These are phyloP conservation scores for Aspergillus pseudoviridinutans DNA, from an alignment of 2,329 filamentous ascomycete genomes.

Conservation along the genomic window DNA sequence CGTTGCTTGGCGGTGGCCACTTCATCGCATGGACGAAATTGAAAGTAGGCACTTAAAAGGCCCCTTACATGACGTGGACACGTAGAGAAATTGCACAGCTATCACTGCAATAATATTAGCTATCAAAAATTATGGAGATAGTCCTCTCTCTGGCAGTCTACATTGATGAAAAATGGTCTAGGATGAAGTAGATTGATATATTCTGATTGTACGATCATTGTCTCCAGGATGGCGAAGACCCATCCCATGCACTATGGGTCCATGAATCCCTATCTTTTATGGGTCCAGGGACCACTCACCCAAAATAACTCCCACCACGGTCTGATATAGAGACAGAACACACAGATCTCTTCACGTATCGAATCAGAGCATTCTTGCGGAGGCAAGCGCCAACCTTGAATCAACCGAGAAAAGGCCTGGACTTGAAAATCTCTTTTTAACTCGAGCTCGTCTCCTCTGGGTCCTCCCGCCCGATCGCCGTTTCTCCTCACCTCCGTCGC, in stretches of 20 bases:
- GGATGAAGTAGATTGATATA: not conserved
- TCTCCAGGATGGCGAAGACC: too few relatives aligned
- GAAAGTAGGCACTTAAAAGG: too few relatives aligned
- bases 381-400: not conserved
- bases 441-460: too few relatives aligned
- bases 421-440: not conserved
- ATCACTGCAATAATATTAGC: not conserved
- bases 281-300: not conserved
- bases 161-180: not conserved
- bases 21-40: not conserved
- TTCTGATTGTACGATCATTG: not conserved
- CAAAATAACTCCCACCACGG: not conserved
- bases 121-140: not conserved
- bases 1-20: slow-evolving; percentile 9
- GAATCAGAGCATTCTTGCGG: not conserved
- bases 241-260: too few relatives aligned
- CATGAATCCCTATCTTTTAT: not conserved
- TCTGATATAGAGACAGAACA: not conserved
- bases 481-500: too few relatives aligned
- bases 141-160: not conserved
- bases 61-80: not conserved
- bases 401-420: not conserved
- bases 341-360: not conserved
- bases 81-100: not conserved
- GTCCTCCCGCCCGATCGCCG: not conserved